These are phyloP conservation scores for Capsicum rhomboideum DNA, from an alignment of 257 asterid species.

Conservation along the genomic window DNA sequence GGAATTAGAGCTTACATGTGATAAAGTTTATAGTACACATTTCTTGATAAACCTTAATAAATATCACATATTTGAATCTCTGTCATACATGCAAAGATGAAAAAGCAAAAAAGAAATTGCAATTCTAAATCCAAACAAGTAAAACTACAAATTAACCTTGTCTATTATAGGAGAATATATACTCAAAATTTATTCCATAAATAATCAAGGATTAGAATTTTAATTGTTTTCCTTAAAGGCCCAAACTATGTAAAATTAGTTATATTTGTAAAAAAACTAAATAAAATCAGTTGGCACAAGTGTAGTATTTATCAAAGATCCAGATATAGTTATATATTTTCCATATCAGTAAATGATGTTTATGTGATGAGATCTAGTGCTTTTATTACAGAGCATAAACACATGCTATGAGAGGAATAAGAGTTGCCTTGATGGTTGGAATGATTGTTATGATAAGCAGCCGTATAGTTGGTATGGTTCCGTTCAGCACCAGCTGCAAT, in stretches of 20 bases:
- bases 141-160: neutral
- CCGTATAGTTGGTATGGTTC: conserved; percentile 75
- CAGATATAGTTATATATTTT: neutral
- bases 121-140: neutral
- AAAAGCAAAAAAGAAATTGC: no score
- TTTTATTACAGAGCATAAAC: conserved; percentile 38
- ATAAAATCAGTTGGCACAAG: neutral
- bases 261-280: neutral
- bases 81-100: no score
- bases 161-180: neutral
- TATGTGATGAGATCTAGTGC: conserved; percentile 2
- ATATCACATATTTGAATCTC: no score
- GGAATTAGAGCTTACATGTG: no score
- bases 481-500: conserved; percentile 72
- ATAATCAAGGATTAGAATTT: neutral
- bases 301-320: neutral
- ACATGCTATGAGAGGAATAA: conserved; percentile 55
- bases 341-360: neutral
- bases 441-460: conserved; percentile 59
- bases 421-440: conserved; percentile 61
- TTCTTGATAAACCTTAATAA: no score
- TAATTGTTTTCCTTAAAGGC: neutral
- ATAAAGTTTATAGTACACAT: no score
- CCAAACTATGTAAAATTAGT: neutral
- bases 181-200: neutral